Percentiles rank a stretch among this genome's conserved stretches.
Conservation (phyloP, 768 basidiomycete species). For the Pleurotus eryngii region DNA sequence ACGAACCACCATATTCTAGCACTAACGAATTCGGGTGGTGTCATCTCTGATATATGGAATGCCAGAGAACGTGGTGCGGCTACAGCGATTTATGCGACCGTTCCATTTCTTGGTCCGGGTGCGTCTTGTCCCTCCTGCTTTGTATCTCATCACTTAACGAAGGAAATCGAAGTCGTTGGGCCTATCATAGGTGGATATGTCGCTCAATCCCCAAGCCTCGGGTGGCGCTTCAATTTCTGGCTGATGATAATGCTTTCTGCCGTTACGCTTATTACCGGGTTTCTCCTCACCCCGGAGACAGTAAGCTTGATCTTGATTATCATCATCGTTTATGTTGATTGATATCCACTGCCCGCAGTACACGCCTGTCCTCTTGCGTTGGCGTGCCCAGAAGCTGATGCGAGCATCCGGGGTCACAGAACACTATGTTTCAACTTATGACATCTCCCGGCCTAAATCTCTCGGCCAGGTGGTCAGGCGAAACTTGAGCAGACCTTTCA, state of each 20-base stretch:
- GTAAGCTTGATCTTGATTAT: slow-evolving; percentile 24
- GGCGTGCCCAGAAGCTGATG: slow-evolving; percentile 43
- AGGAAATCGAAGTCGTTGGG: slow-evolving; percentile 43
- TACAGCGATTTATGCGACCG: slow-evolving; percentile 54
- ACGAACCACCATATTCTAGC: slow-evolving; percentile 28
- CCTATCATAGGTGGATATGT: slow-evolving; percentile 69
- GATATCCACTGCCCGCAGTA: slow-evolving; percentile 33
- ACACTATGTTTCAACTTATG: slow-evolving; percentile 49
- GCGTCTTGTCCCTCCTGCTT: neutral
- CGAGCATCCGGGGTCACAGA: slow-evolving; percentile 35
- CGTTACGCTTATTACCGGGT: slow-evolving; percentile 40
- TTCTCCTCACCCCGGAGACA: slow-evolving; percentile 55
- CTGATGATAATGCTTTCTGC: slow-evolving; percentile 54
- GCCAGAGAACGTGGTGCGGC: slow-evolving; percentile 59
- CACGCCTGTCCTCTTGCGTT: slow-evolving; percentile 56
- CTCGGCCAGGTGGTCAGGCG: slow-evolving; percentile 38
- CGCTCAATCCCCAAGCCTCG: slow-evolving; percentile 40
- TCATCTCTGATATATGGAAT: slow-evolving; percentile 57
- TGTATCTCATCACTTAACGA: neutral
- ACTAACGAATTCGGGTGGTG: slow-evolving; percentile 55
- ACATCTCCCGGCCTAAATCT: slow-evolving; percentile 40
- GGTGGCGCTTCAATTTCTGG: slow-evolving; percentile 68
- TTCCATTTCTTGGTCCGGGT: slow-evolving; percentile 59
- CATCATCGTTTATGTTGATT: neutral
- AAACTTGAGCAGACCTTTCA: slow-evolving; percentile 55